These are phyloP conservation scores for Trichoderma arundinaceum DNA, from an alignment of 2,329 filamentous ascomycete species.

Conservation along the genomic window DNA sequence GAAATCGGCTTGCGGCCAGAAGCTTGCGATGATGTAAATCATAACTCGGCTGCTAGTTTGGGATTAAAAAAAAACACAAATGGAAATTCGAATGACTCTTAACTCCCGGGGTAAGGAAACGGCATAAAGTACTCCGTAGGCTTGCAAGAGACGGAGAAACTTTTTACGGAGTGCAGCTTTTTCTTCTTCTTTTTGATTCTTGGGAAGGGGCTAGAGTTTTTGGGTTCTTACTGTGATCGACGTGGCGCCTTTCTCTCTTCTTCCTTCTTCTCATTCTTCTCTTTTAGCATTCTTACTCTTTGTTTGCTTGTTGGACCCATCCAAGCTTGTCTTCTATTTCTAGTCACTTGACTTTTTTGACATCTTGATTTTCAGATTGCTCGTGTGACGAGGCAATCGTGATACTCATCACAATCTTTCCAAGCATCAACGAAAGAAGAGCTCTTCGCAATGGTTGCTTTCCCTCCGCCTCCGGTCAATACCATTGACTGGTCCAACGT, in stretches of 20 bases:
- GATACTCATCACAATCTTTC: too few relatives aligned
- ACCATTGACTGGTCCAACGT: conserved; percentile 94
- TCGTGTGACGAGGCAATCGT: too few relatives aligned
- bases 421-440: not conserved
- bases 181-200: not conserved
- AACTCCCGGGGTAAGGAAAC: too few relatives aligned
- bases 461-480: conserved; percentile 78
- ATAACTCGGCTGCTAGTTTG: too few relatives aligned
- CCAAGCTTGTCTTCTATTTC: not conserved
- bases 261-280: not conserved
- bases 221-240: conserved; percentile 25
- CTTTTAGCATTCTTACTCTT: not conserved
- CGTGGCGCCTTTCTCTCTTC: conserved; percentile 3
- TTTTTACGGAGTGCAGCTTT: not conserved
- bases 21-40: too few relatives aligned
- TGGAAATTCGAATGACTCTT: too few relatives aligned
- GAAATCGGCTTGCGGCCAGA: too few relatives aligned
- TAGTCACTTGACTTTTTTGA: not conserved
- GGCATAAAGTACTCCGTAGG: too few relatives aligned
- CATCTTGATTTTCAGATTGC: too few relatives aligned
- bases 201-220: not conserved
- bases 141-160: too few relatives aligned
- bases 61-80: too few relatives aligned
- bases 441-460: conserved; percentile 54
- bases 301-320: not conserved